Base-by-base conservation (phyloP, 176 grass and related monocot species). In the Triticum aestivum region DNA sequence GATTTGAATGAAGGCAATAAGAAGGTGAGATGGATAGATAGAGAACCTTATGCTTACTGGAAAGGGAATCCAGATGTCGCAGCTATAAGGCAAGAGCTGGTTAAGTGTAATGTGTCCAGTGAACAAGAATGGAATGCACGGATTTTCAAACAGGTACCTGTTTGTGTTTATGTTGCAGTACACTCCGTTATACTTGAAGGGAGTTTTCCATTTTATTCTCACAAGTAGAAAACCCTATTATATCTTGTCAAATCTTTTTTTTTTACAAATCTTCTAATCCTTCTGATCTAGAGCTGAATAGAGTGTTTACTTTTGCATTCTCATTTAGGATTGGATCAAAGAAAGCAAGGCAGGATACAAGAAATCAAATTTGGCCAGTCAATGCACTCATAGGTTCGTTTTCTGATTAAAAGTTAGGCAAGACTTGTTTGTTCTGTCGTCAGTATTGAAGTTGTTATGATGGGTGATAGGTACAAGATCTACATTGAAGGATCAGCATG, bases 401-500 rank as follows among this genome's bases (percentile, higher is more conserved):
- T 73, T 70, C 23, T 63, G 61, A 54, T 77, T 85, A 56, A 24
- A 77, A 67, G 33, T 37, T 77, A 18, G 66, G 51, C 51, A 52
- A 83, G 14, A 76, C 18, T 29, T 42, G 33, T 32, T 73, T 34
- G 12, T 45, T 81, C 47, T 52, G 34, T 84, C 13, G 5, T 13
- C 47, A 51, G 26, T 12, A 23, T 73, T 72, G 69, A 87, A 66
- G 56, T 62, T 64, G 2, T 86, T 81, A 12, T 44, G 39, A 64
- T 77, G 30, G 74, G 39, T 80, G 71, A 78, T 35, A 98, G 96
- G 58, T 96, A 94, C 87, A 96, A 96, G 89, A 99, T 99, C 20
- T 99, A 96, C 70, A 92, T 99, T 15, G 97, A 99, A 82, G 97
- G 97, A 37, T 90, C 85, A 38, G 94, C 92, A 47, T 99, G 97